phyloP scores from a whole-genome alignment of 129 eudicot genomes.

The Helichrysum umbraculigerum region DNA sequence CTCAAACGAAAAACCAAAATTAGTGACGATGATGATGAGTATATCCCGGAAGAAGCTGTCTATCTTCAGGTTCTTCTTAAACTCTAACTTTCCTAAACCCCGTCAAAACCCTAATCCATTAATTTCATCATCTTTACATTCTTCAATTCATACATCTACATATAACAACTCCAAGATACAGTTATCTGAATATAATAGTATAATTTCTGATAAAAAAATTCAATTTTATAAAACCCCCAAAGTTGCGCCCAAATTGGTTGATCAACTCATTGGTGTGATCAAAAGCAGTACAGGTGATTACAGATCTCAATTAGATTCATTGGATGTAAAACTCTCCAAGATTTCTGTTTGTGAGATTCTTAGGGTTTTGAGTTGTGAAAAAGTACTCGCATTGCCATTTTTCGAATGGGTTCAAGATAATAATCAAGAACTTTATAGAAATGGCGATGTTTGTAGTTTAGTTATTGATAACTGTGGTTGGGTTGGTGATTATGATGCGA shows the following conservation, averaged over 20 bases:
- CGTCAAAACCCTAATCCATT: slow-evolving; percentile 19
- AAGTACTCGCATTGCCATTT: slow-evolving; percentile 47
- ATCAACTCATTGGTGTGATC: slow-evolving; percentile 45
- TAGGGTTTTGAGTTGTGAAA: slow-evolving; percentile 47
- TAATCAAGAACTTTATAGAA: slow-evolving; percentile 32
- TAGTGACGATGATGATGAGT: background rate
- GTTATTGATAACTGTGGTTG: slow-evolving; percentile 67
- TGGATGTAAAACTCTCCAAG: slow-evolving; percentile 30
- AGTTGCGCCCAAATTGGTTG: slow-evolving; percentile 18
- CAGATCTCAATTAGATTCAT: slow-evolving; percentile 34
- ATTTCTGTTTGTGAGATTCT: slow-evolving; percentile 46
- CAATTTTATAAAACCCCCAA: background rate
- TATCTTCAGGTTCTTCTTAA: slow-evolving; percentile 30
- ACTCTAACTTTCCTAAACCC: slow-evolving; percentile 23
- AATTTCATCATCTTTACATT: slow-evolving; percentile 12
- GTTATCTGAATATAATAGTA: slow-evolving; percentile 6
- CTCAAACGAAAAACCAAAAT: no score
- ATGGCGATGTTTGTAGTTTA: slow-evolving; percentile 58
- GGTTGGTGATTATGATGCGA: slow-evolving; percentile 56
- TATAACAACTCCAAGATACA: background rate
- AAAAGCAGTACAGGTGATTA: slow-evolving; percentile 44
- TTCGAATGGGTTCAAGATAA: slow-evolving; percentile 55
- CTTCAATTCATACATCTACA: background rate
- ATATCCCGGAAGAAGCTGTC: slow-evolving; percentile 22
- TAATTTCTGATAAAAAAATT: background rate